These are phyloP conservation scores for Capsicum baccatum DNA, from an alignment of 257 asterid genomes.

Conservation along the genomic window DNA sequence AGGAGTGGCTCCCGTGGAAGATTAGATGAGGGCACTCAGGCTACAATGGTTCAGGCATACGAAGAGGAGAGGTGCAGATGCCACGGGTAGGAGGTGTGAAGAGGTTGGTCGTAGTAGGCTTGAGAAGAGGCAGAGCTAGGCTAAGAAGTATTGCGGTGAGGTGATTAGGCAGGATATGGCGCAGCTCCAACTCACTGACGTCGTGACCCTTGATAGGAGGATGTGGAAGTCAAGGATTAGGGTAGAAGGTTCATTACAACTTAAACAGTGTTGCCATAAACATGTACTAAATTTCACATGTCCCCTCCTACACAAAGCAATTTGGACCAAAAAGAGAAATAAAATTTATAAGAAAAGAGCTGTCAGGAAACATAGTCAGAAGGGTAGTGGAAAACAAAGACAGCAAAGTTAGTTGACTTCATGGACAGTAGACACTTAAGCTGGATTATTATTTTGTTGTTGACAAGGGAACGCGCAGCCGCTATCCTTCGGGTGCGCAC, in stretches of 20 bases:
- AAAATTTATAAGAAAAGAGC: not conserved
- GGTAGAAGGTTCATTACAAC: not conserved
- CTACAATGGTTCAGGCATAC: too few species aligned
- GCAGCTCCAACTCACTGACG: too few species aligned
- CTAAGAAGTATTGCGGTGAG: too few species aligned
- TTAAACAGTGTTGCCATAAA: not conserved
- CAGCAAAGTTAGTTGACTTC: not conserved
- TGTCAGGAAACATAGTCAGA: not conserved
- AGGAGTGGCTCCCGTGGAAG: too few species aligned
- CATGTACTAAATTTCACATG: not conserved
- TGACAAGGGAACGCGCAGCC: not conserved
- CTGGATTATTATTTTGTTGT: not conserved
- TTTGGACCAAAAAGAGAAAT: not conserved
- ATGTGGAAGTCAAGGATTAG: too few species aligned
- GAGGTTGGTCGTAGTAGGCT: too few species aligned
- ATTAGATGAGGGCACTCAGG: too few species aligned
- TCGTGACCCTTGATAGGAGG: too few species aligned
- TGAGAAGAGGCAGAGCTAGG: too few species aligned
- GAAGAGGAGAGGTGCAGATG: too few species aligned
- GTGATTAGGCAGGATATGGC: too few species aligned
- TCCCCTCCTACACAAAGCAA: not conserved
- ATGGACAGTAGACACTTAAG: not conserved
- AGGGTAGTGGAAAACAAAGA: slow-evolving; percentile 1
- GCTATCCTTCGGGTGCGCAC: not conserved
- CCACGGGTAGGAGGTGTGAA: too few species aligned